Percentiles rank a stretch among this genome's conserved stretches.
Evolutionary conservation across 2,329 filamentous ascomycete genomes (phyloP).

Genomic region (Penicillium sp.): DNA sequence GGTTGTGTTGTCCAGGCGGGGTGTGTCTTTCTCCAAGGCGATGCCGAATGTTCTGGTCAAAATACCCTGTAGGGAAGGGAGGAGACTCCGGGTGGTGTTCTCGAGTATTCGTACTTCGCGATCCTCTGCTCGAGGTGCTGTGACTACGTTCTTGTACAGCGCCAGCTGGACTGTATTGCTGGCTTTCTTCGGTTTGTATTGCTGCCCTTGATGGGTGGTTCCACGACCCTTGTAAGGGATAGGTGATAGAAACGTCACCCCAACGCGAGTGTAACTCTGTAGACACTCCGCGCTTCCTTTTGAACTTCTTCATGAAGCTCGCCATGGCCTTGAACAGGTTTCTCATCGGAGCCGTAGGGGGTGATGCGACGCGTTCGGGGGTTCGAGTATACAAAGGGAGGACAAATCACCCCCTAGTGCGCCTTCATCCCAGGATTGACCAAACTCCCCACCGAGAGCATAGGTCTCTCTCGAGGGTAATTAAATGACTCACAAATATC

Average conservation of each 20-base stretch:
- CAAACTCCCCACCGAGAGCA: slow-evolving; percentile 11
- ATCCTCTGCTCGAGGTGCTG: background rate
- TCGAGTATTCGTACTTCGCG: slow-evolving; percentile 1
- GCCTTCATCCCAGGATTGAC: slow-evolving; percentile 20
- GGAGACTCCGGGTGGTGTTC: background rate
- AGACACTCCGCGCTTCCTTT: slow-evolving; percentile 35
- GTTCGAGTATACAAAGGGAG: slow-evolving; percentile 14
- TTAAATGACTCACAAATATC: background rate
- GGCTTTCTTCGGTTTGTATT: slow-evolving; percentile 11
- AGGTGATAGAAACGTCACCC: slow-evolving; percentile 41
- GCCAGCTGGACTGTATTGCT: slow-evolving; percentile 14
- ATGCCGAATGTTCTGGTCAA: slow-evolving; percentile 29
- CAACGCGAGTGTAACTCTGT: slow-evolving; percentile 40
- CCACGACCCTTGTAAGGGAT: slow-evolving; percentile 43
- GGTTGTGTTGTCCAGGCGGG: background rate
- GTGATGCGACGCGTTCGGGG: background rate
- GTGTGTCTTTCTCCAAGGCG: slow-evolving; percentile 15
- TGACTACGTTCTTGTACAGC: background rate
- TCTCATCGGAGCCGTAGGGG: slow-evolving; percentile 20
- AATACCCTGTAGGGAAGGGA: slow-evolving; percentile 31
- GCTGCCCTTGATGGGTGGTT: slow-evolving; percentile 25
- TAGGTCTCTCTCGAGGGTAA: background rate
- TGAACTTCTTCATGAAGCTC: slow-evolving; percentile 31
- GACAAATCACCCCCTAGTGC: slow-evolving; percentile 16
- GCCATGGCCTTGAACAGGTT: slow-evolving; percentile 29